Evolutionary conservation across 2,329 filamentous ascomycete genomes (phyloP), one percentile per base, ranked within the genome.

Genomic region (Endoconidiophora polonica): DNA sequence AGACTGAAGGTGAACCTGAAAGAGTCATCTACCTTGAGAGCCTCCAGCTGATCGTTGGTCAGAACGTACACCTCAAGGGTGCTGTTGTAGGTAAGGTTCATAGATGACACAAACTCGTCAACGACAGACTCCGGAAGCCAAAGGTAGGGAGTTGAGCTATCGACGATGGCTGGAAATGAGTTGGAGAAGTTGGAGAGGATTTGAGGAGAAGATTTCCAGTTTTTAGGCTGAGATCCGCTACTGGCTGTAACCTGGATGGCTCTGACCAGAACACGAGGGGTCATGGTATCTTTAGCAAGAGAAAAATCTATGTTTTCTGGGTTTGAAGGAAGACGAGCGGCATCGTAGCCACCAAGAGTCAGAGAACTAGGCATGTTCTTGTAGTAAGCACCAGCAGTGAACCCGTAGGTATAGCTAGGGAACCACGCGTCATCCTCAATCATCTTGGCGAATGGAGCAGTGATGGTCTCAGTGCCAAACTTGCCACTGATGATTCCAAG

Each of bases 361-460:
- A 86, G 62, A 26, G 77, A 79, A 37, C 69, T 68, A 7, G 73
- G 70, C 6, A 65, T 49, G 24, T 52, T 48, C 33, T 50, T 71
- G 58, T 86, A 86, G 54, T 73, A 72, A n/a, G 81, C 81, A 14
- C 83, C 83, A 39, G 82, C 82, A 3, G 83, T 86, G 60, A 80
- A 87, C 47, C 79, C 81, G 59, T 83, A 86, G 40, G 79, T 83
- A 54, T 84, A 70, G 60, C 82, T 86, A 1, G 81, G 78, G 44
- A 86, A 82, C 52, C 65, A 66, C 6, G 73, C 73, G 51, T 72
- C 68, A 9, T 70, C 62, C 58, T 78, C 72, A 41, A 83, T 73
- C 47, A 81, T 64, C 58, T 79, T 63, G 56, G 73, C 64, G 58
- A 79, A 58, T 52, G 74, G 63, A 57, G 73, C 66, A 56, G 73